Conservation (phyloP, 768 basidiomycete species). For the Russula abietina region DNA sequence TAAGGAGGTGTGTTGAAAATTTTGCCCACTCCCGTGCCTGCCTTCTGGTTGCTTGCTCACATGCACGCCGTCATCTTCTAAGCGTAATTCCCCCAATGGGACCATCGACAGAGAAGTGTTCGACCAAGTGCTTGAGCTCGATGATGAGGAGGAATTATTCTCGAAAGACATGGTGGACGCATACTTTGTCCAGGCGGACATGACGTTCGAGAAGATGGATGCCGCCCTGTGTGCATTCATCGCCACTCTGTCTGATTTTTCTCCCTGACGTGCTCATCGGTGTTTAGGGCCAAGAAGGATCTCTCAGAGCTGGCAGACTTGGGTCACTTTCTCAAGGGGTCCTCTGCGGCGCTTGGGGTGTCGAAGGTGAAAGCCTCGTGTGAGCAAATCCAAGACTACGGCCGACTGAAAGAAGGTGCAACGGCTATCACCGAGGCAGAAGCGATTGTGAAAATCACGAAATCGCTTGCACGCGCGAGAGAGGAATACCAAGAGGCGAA, state of each 20-base stretch:
- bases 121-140: slow-evolving; percentile 83
- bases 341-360: slow-evolving; percentile 89
- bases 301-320: slow-evolving; percentile 60
- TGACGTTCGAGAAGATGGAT: slow-evolving; percentile 77
- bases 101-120: slow-evolving; percentile 79
- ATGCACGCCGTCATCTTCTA: neutral
- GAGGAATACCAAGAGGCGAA: slow-evolving; percentile 19
- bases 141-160: slow-evolving; percentile 81
- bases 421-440: neutral
- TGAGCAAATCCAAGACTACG: slow-evolving; percentile 84
- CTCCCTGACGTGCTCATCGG: slow-evolving; percentile 40
- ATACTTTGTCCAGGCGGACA: slow-evolving; percentile 74
- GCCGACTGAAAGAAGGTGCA: slow-evolving; percentile 1
- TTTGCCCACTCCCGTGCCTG: neutral
- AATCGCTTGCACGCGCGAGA: slow-evolving; percentile 15
- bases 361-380: slow-evolving; percentile 75
- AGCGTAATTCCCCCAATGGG: slow-evolving; percentile 19
- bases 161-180: slow-evolving; percentile 69
- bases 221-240: slow-evolving; percentile 26
- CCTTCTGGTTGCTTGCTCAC: neutral
- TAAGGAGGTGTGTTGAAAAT: slow-evolving; percentile 7
- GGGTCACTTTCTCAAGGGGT: slow-evolving; percentile 97
- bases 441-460: slow-evolving; percentile 16
- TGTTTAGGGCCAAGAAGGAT: slow-evolving; percentile 40
- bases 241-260: neutral